Percentiles rank a stretch among this genome's conserved stretches.
Evolutionary conservation across 2,329 filamentous ascomycete species (phyloP).

Genomic region (Claviceps monticola): DNA sequence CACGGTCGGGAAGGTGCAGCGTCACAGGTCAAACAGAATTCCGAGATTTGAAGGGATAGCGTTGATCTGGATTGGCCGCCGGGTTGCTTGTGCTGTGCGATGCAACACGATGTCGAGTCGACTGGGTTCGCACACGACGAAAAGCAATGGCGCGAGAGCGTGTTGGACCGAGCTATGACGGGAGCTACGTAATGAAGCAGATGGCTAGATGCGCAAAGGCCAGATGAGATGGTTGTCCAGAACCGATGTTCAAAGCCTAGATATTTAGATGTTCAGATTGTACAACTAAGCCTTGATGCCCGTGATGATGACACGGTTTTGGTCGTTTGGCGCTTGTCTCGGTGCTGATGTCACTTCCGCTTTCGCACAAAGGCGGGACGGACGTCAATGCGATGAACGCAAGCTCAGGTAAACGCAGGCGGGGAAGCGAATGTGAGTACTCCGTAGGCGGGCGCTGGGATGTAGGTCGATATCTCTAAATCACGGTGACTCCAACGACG

Average conservation of each 20-base stretch:
- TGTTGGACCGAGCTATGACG: not conserved
- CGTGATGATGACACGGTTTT: not conserved
- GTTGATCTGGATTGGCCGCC: constrained; percentile 1
- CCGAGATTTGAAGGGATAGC: not conserved
- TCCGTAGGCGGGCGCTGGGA: too few species aligned
- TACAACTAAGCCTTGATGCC: too few species aligned
- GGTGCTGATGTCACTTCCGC: constrained; percentile 1
- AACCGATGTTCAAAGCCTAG: not conserved
- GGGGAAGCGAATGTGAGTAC: not conserved
- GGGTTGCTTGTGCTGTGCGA: constrained; percentile 2
- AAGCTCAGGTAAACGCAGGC: not conserved
- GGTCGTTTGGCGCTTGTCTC: not conserved
- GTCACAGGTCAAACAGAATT: not conserved
- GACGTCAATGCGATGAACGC: not conserved
- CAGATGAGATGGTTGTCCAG: too few species aligned
- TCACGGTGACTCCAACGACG: not conserved
- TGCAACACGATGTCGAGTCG: not conserved
- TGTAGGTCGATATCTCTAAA: too few species aligned
- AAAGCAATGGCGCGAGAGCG: not conserved
- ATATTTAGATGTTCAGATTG: not conserved
- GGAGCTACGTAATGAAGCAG: not conserved
- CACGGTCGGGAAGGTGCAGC: constrained; percentile 6
- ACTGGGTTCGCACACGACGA: constrained; percentile 1
- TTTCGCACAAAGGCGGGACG: not conserved
- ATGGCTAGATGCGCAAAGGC: not conserved